Conservation (phyloP, 768 basidiomycete genomes). For the Podaxis sp. region DNA sequence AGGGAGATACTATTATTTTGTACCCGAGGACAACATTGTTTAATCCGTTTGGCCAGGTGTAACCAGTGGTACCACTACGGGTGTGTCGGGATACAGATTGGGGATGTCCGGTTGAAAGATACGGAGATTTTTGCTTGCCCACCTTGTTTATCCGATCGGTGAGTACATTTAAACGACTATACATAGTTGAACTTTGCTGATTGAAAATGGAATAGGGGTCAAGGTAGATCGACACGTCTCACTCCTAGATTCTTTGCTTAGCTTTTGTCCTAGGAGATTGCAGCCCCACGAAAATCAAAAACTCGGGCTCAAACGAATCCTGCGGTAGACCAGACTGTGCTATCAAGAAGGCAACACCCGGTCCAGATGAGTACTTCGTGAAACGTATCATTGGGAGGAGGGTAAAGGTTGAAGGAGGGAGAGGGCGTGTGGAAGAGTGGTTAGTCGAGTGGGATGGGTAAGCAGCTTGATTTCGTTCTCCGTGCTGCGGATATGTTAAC, state of each 20-base stretch:
- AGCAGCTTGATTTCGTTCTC: slow-evolving; percentile 8
- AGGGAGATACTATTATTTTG: slow-evolving; percentile 12
- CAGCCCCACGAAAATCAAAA: neutral
- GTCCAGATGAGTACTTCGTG: slow-evolving; percentile 27
- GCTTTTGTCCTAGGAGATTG: slow-evolving; percentile 7
- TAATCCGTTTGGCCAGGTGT: slow-evolving; percentile 29
- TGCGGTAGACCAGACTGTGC: slow-evolving; percentile 31
- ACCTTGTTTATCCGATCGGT: slow-evolving; percentile 32
- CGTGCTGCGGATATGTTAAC: neutral
- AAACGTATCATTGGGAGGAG: slow-evolving; percentile 31
- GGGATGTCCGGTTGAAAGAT: slow-evolving; percentile 34
- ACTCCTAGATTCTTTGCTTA: neutral
- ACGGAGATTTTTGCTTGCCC: slow-evolving; percentile 39
- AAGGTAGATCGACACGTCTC: neutral
- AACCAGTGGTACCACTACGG: slow-evolving; percentile 50
- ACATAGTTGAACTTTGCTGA: slow-evolving; percentile 1
- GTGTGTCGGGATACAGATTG: slow-evolving; percentile 37
- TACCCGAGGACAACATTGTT: neutral
- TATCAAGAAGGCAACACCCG: slow-evolving; percentile 5
- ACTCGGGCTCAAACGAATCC: neutral
- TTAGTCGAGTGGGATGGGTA: slow-evolving; percentile 41
- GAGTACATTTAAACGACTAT: slow-evolving; percentile 16
- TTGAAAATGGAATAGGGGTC: neutral
- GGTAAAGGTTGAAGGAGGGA: slow-evolving; percentile 20
- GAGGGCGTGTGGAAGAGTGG: slow-evolving; percentile 22